Evolutionary conservation across 2,329 filamentous ascomycete genomes (phyloP).

Genomic region (Ophidiomyces ophidiicola): DNA sequence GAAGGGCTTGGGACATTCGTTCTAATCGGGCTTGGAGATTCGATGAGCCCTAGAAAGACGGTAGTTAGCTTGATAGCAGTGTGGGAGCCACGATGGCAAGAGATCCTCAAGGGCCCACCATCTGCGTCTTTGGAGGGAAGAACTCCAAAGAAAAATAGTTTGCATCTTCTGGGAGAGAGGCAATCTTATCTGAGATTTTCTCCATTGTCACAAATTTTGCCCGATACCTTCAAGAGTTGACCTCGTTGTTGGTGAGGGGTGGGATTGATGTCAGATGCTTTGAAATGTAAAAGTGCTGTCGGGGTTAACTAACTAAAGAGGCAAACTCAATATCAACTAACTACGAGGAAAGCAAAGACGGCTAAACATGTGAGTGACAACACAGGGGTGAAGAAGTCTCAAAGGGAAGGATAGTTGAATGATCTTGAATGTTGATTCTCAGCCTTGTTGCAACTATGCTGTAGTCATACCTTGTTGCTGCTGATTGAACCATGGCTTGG

Average conservation of each 20-base stretch:
- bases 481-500: no score
- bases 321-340: neutral
- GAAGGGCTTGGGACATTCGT: constrained; percentile 83
- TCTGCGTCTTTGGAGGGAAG: constrained; percentile 94
- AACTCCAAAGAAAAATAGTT: constrained; percentile 96
- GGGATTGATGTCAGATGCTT: neutral
- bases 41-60: constrained; percentile 54
- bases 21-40: constrained; percentile 88
- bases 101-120: constrained; percentile 41
- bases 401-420: no score
- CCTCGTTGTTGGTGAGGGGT: neutral
- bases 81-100: constrained; percentile 1
- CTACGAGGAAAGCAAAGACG: no score
- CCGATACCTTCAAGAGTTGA: neutral
- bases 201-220: constrained; percentile 32
- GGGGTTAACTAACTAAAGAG: no score
- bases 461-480: no score
- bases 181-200: constrained; percentile 91
- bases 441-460: no score
- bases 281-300: no score
- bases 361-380: no score
- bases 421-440: no score
- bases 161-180: constrained; percentile 66
- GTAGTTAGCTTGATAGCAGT: constrained; percentile 17
- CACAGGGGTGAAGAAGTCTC: no score